Percentiles rank a stretch among this genome's conserved stretches.
Evolutionary conservation across 164 flowering plant species (phyloP).

Genomic region (Tetrastigma voinierianum): DNA sequence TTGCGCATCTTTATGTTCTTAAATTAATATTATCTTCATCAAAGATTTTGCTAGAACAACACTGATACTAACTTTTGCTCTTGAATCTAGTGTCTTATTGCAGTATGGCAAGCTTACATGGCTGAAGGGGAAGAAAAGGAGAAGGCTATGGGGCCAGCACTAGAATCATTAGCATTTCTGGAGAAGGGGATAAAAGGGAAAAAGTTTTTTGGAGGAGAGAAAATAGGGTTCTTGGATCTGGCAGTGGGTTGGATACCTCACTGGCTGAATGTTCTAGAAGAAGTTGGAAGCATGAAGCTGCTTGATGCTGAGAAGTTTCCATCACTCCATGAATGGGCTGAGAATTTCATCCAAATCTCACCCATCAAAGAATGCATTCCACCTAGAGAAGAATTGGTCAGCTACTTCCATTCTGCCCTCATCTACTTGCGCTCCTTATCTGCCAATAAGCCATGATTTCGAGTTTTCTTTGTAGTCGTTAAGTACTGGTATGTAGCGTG

Average conservation of each 20-base stretch:
- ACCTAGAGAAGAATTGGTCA: slow-evolving; percentile 14
- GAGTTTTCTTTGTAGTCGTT: too few relatives aligned
- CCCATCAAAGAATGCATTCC: slow-evolving; percentile 32
- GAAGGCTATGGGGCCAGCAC: slow-evolving; percentile 23
- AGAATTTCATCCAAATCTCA: slow-evolving; percentile 21
- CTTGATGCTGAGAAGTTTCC: slow-evolving; percentile 29
- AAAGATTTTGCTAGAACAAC: too few relatives aligned
- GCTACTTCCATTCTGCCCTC: slow-evolving; percentile 16
- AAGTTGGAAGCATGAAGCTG: slow-evolving; percentile 27
- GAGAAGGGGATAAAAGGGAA: slow-evolving; percentile 30
- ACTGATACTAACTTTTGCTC: not conserved
- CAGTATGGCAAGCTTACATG: slow-evolving; percentile 7
- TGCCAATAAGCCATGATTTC: slow-evolving; percentile 6
- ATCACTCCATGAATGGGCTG: slow-evolving; percentile 25
- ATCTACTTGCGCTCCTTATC: slow-evolving; percentile 26
- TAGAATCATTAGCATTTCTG: slow-evolving; percentile 19
- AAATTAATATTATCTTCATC: too few relatives aligned
- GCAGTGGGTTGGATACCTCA: slow-evolving; percentile 27
- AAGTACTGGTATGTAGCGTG: too few relatives aligned
- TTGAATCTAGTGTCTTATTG: slow-evolving; percentile 3
- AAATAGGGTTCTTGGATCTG: slow-evolving; percentile 27
- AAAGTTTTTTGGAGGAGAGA: slow-evolving; percentile 29
- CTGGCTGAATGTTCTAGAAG: slow-evolving; percentile 27
- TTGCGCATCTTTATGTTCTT: too few relatives aligned
- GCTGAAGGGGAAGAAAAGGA: slow-evolving; percentile 22